Base-by-base conservation (phyloP, 768 basidiomycete species). In the Pleurotus tuoliensis region DNA sequence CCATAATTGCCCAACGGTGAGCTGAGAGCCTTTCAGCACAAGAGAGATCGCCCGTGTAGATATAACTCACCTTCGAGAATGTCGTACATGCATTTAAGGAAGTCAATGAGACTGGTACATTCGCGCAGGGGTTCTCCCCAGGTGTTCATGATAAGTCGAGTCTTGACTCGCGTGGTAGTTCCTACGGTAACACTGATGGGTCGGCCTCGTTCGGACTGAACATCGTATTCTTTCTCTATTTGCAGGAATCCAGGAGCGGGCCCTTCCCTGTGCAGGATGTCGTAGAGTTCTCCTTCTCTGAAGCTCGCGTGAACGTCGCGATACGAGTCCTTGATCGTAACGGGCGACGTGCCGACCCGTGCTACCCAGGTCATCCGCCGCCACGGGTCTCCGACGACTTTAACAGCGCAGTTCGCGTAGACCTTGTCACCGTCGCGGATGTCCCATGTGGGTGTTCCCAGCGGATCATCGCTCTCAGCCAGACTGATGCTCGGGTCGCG, bases 311-410 rank as follows among this genome's bases (percentile, higher is more conserved):
- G 40, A 3, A 3, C 34, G 15, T 45, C 38, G 11, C 34, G 40
- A 30, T 58, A 58, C 43, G 50, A 41, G 37, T 51, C 49, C 49
- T 51, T 51, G 38, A 51, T 51, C 24, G 52, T 41, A 20, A 34
- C 41, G 45, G 20, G 8, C 16, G 18, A 12, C 11, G 15, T 15
- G 16, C 38, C 24, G 5, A 24, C 8, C 0, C 9, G 15, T 44
- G 41, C 57, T 20, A 57, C 44, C 56, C 56, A 57, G 47, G 47
- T 57, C 49, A 49, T 47, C 30, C 56, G 37, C 4, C 22, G 38
- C 56, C 56, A 57, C 13, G 56, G 56, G 3, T 37, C 16, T 18
- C 51, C 57, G 22, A 58, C 57, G 43, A 46, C 27, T 12, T 52
- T 51, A 11, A 58, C 57, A 3, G 25, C 16, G 51, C 49, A 58